phyloP scores from a whole-genome alignment of 2,329 filamentous ascomycete species.

The Fusarium dlaminii region DNA sequence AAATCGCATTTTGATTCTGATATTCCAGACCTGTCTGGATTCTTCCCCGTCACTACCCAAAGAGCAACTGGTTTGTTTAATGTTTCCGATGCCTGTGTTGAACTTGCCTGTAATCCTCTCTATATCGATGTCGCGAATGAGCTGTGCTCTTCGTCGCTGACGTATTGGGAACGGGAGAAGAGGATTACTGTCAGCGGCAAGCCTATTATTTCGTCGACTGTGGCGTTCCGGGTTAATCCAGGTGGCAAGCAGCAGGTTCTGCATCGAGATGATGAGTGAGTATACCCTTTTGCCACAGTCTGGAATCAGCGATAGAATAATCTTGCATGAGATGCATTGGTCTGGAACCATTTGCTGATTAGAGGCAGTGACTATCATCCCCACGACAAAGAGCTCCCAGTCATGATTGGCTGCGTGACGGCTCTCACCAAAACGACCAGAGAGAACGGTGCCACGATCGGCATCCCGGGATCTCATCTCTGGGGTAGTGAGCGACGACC shows the following conservation, averaged over 20 bases:
- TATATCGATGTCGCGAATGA: conserved; percentile 15
- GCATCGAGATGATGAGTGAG: conserved; percentile 43
- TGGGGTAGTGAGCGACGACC: conserved; percentile 52
- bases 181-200: conserved; percentile 41
- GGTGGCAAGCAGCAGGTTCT: conserved; percentile 52
- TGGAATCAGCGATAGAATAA: background rate
- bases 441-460: conserved; percentile 54
- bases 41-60: conserved; percentile 53
- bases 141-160: background rate
- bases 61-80: conserved; percentile 51
- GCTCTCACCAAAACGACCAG: conserved; percentile 52
- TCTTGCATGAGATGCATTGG: background rate
- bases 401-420: conserved; percentile 32
- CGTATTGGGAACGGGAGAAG: conserved; percentile 5
- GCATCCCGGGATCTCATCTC: conserved; percentile 52
- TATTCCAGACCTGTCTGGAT: conserved; percentile 48
- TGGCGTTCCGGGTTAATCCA: conserved; percentile 52
- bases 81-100: conserved; percentile 50
- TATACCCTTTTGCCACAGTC: background rate
- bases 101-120: conserved; percentile 46
- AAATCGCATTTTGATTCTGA: conserved; percentile 51
- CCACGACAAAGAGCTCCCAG: conserved; percentile 2
- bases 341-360: background rate
- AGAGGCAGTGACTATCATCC: conserved; percentile 5
- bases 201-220: conserved; percentile 49